These are phyloP conservation scores for Stereocaulon alpinum DNA, from an alignment of 495 filamentous ascomycete species.

Conservation along the genomic window DNA sequence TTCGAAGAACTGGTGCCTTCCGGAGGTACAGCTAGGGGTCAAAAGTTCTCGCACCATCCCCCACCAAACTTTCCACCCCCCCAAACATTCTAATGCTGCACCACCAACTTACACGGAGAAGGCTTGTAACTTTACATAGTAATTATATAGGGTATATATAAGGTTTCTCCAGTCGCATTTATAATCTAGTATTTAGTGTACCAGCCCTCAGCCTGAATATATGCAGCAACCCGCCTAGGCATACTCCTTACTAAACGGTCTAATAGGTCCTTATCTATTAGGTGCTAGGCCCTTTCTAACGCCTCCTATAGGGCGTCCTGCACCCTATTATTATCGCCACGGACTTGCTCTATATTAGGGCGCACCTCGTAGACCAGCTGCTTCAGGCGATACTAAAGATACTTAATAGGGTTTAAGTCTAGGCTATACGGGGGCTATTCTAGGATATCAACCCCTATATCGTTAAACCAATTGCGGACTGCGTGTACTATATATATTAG, in stretches of 20 bases:
- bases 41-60: too few species aligned
- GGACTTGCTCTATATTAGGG: neutral
- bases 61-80: too few species aligned
- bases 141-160: neutral
- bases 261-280: conserved; percentile 1
- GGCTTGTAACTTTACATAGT: neutral
- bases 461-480: neutral
- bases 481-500: neutral
- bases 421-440: neutral
- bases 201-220: neutral
- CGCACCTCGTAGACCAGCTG: neutral
- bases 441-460: neutral
- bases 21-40: too few species aligned
- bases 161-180: neutral
- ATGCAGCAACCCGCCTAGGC: neutral
- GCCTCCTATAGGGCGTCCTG: neutral
- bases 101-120: neutral
- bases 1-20: too few species aligned
- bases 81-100: neutral
- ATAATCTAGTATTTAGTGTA: neutral
- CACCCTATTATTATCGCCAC: neutral
- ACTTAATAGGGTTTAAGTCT: neutral
- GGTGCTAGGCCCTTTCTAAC: neutral
- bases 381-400: neutral
- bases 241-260: neutral